phyloP scores from a whole-genome alignment of 1,284 basidiomycete genomes.

The Cerioporus squamosus region DNA sequence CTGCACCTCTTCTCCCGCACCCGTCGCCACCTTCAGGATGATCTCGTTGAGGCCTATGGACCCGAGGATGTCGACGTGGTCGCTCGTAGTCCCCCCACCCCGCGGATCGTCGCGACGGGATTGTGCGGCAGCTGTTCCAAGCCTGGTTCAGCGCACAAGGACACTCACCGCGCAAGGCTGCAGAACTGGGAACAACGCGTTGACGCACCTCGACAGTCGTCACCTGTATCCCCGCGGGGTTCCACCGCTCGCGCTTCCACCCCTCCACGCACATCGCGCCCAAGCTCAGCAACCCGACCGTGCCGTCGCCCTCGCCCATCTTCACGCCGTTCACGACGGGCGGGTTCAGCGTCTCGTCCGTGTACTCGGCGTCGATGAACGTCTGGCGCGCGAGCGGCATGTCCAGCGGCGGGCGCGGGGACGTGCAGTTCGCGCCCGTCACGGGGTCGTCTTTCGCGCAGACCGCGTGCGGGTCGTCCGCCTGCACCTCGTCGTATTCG shows the following conservation, averaged over 20 bases:
- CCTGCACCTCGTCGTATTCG: constrained; percentile 64
- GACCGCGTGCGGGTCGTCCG: constrained; percentile 48
- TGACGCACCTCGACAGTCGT: constrained; percentile 83
- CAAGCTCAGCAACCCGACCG: constrained; percentile 87
- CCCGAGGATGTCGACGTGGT: constrained; percentile 95
- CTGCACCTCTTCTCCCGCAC: constrained; percentile 70
- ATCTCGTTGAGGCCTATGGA: constrained; percentile 88
- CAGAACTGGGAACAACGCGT: too few relatives aligned
- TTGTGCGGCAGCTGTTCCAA: constrained; percentile 77
- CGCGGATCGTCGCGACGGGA: constrained; percentile 79
- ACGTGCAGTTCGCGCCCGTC: constrained; percentile 41
- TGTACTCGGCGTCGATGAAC: constrained; percentile 87
- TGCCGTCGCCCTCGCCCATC: constrained; percentile 95
- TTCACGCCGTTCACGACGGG: constrained; percentile 85
- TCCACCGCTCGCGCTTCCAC: constrained; percentile 92
- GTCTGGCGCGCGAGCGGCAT: constrained; percentile 64
- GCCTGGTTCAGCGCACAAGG: background rate
- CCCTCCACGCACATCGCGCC: constrained; percentile 97
- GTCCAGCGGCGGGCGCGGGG: constrained; percentile 54
- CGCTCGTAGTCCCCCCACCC: constrained; percentile 89
- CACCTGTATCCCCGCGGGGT: constrained; percentile 88
- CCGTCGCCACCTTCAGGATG: constrained; percentile 88
- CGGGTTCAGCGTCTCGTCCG: constrained; percentile 64
- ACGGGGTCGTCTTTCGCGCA: constrained; percentile 39
- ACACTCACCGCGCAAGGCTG: too few relatives aligned